A percentile compares a stretch with the other conserved stretches of the same genome.
phyloP scores from a whole-genome alignment of 805 yeast genomes.

The Yarrowia phangngaensis region DNA sequence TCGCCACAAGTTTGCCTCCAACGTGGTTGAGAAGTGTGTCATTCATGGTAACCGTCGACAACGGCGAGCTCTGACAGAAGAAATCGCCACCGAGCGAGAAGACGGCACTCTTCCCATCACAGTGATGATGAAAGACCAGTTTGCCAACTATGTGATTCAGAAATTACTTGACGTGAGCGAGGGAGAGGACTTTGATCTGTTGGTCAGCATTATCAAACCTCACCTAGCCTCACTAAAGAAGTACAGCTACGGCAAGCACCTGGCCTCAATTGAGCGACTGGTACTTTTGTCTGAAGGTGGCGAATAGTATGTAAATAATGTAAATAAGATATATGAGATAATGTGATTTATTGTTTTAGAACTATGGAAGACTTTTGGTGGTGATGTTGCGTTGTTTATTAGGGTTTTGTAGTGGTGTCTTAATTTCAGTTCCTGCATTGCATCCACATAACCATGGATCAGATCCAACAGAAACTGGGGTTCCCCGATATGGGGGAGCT shows the following conservation, averaged over 20 bases:
- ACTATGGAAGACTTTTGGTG: too few relatives aligned
- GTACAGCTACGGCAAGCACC: constrained; percentile 71
- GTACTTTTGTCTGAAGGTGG: constrained; percentile 28
- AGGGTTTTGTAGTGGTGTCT: too few relatives aligned
- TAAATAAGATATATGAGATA: constrained; percentile 5
- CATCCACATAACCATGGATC: constrained; percentile 9
- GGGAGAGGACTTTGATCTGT: constrained; percentile 60
- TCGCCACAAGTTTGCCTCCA: constrained; percentile 96
- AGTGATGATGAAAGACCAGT: constrained; percentile 95
- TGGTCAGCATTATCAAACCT: constrained; percentile 73
- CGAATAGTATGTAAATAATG: constrained; percentile 25
- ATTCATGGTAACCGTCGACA: constrained; percentile 64
- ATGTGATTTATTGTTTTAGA: too few relatives aligned
- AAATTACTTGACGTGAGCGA: constrained; percentile 80
- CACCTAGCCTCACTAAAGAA: constrained; percentile 71
- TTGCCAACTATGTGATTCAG: constrained; percentile 95
- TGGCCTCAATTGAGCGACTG: constrained; percentile 76
- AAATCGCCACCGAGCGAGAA: constrained; percentile 43
- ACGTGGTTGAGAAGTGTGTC: constrained; percentile 93
- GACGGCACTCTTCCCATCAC: constrained; percentile 54
- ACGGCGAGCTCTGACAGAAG: constrained; percentile 58
- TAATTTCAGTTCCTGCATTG: too few relatives aligned
- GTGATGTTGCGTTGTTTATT: too few relatives aligned
- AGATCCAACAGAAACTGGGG: constrained; percentile 17
- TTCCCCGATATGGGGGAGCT: constrained; percentile 26